Evolutionary conservation across 192 early-diverging fungal genomes (phyloP), one percentile per base, ranked within the genome.

Genomic region (Lunasporangiospora selenospora): DNA sequence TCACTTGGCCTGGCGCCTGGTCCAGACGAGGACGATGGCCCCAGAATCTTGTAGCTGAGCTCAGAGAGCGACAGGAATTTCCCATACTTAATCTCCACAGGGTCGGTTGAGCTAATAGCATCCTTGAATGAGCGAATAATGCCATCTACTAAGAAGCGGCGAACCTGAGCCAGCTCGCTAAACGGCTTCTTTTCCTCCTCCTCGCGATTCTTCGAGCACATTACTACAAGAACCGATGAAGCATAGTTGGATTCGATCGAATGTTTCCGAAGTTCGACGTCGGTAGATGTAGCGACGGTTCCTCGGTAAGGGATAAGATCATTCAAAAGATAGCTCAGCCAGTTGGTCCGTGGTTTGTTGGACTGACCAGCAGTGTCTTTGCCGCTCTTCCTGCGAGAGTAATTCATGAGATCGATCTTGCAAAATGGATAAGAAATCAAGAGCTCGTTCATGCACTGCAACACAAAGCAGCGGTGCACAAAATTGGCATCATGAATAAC

Each of bases 361-460:
- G 61, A 51, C 51, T 76, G 78, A 30, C 55, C 56, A 1, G 70
- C 54, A 15, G 84, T 37, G 37, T 88, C 76, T 52, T 78, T 78
- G 40, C 59, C 21, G 18, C 62, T 62, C 53, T 80, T 69, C 15
- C 82, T 75, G 18, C 80, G 79, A 30, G 83, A 78, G 39, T 82
- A 83, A 19, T 84, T 79, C 44, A 90, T 85, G 2, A 92, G 64
- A 56, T 90, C 89, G 16, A 83, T 58, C 73, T 92, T 92, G 78
- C 88, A 91, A 24, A 89, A 83, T 23, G 91, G 84, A 75, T 95
- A 99, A 4, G 91, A 92, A 2, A 87, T 84, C n/a, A 95, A 75
- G 6, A 99, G 80, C 67, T 99, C 97, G 5, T 91, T 82, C 24
- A 98, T 75, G 44, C 87, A 87, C 64, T 95, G 94, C 58, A 99